Evolutionary conservation across 495 filamentous ascomycete species (phyloP).

Genomic region (Xylaria sp.): DNA sequence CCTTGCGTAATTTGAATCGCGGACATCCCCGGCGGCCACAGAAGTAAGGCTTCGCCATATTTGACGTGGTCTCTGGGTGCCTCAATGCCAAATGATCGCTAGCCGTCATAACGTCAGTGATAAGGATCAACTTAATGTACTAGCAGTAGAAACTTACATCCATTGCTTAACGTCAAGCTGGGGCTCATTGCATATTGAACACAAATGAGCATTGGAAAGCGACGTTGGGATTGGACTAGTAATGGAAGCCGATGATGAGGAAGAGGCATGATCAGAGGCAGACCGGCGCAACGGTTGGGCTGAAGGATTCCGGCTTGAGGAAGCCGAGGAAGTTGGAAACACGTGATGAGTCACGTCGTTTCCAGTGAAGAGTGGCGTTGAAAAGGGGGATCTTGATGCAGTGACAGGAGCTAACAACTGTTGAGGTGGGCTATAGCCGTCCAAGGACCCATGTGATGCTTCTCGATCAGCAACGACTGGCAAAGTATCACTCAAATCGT

Average conservation of each 20-base stretch:
- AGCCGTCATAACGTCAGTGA: not conserved
- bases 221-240: not conserved
- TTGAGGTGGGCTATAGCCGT: constrained; percentile 4
- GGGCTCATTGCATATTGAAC: constrained; percentile 7
- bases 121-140: not conserved
- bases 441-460: not conserved
- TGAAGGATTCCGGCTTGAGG: not conserved
- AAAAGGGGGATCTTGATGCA: not conserved
- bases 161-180: not conserved
- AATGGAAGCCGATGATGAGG: not conserved
- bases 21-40: constrained; percentile 1
- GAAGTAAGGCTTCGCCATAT: not conserved
- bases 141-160: not conserved
- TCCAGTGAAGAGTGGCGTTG: not conserved
- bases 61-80: not conserved
- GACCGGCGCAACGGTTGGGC: not conserved
- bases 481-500: not conserved
- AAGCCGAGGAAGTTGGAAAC: not conserved
- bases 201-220: not conserved
- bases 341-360: no score
- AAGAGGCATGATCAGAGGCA: not conserved
- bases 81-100: not conserved
- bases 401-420: not conserved
- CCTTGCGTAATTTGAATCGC: not conserved
- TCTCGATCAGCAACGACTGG: not conserved